Percentiles rank a stretch among this genome's conserved stretches.
Conservation (phyloP, 2,329 filamentous ascomycete species). For the Phyllosticta citrichinensis region DNA sequence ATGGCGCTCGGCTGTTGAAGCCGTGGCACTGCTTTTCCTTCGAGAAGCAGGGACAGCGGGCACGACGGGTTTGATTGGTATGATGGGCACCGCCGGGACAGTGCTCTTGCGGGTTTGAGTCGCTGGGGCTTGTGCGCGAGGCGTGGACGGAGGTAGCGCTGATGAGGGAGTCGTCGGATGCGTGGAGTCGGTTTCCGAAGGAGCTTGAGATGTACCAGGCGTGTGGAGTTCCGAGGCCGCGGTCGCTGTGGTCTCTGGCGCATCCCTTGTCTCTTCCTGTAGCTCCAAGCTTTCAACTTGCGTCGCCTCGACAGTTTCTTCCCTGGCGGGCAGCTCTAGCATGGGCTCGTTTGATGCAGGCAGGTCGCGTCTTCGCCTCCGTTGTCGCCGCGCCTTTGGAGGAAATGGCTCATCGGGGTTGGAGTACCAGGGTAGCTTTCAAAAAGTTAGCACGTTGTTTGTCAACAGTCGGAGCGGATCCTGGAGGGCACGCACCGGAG, state of each 20-base stretch:
- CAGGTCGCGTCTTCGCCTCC: conserved; percentile 34
- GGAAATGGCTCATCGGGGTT: conserved; percentile 46
- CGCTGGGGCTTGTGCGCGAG: conserved; percentile 21
- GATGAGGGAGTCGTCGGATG: conserved; percentile 49
- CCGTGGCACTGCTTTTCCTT: conserved; percentile 16
- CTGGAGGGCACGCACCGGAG: conserved; percentile 31
- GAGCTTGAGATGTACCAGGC: conserved; percentile 47
- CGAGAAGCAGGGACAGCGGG: conserved; percentile 12
- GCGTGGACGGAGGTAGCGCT: conserved; percentile 26
- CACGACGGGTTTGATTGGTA: conserved; percentile 37
- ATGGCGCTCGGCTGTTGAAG: conserved; percentile 27
- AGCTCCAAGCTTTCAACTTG: conserved; percentile 12
- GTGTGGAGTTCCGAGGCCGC: conserved; percentile 42
- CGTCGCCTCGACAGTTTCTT: conserved; percentile 17
- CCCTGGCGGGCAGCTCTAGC: conserved; percentile 44
- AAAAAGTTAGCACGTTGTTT: background rate
- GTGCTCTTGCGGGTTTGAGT: conserved; percentile 33
- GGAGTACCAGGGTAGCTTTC: conserved; percentile 51
- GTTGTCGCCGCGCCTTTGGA: conserved; percentile 34
- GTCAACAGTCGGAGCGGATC: background rate
- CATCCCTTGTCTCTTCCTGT: conserved; percentile 29
- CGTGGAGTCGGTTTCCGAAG: conserved; percentile 46
- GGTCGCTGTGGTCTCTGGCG: conserved; percentile 35
- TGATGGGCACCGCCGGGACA: conserved; percentile 42
- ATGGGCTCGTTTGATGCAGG: conserved; percentile 28